These are phyloP conservation scores for Magnolia changhungtana DNA, from an alignment of 164 flowering plant genomes.

Conservation along the genomic window DNA sequence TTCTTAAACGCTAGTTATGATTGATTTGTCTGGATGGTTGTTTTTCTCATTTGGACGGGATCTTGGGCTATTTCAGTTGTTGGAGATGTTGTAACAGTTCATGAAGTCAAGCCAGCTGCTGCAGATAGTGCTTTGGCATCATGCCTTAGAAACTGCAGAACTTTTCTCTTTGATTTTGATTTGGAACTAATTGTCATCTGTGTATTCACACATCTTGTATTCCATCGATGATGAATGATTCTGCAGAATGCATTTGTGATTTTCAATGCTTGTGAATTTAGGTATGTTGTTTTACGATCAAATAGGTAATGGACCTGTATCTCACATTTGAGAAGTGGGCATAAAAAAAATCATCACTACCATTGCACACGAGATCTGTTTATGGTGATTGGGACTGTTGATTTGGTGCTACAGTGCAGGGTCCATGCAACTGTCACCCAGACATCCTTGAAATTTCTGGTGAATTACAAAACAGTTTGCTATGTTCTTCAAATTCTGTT, in stretches of 20 bases:
- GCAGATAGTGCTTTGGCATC: not conserved
- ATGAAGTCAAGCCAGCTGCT: not conserved
- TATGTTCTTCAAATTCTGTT: too few species aligned
- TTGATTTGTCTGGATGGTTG: constrained; percentile 28
- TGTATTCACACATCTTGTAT: not conserved
- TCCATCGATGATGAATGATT: not conserved
- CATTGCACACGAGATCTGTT: too few species aligned
- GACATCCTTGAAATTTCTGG: too few species aligned
- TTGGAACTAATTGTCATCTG: not conserved
- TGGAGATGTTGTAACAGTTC: not conserved
- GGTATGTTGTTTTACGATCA: too few species aligned
- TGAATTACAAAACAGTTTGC: too few species aligned
- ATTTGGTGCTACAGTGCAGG: too few species aligned
- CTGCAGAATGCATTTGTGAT: not conserved
- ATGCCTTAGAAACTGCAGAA: not conserved
- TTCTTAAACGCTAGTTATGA: constrained; percentile 96
- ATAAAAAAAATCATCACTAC: too few species aligned
- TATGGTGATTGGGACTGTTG: too few species aligned
- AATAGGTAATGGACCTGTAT: too few species aligned
- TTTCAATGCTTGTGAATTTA: too few species aligned
- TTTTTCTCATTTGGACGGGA: not conserved
- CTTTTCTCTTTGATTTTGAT: not conserved
- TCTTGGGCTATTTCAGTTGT: not conserved
- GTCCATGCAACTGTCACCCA: too few species aligned
- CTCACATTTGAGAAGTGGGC: too few species aligned